Conservation (phyloP, 2,329 filamentous ascomycete genomes). For the Sclerotinia sclerotiorum region DNA sequence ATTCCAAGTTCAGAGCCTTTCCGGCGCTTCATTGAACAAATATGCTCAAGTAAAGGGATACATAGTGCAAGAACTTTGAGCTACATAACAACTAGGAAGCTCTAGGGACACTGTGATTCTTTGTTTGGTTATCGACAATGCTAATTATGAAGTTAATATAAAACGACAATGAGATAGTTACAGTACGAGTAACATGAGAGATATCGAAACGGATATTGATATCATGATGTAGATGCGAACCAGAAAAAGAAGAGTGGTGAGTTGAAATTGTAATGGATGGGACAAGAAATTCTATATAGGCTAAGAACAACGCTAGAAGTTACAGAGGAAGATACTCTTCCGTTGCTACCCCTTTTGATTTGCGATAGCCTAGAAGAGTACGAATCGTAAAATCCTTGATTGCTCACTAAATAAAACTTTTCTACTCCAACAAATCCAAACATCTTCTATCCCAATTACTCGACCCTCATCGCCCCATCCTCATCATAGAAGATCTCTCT, state of each 20-base stretch:
- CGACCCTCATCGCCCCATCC: conserved; percentile 57
- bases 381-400: not conserved
- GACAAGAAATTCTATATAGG: rapidly evolving
- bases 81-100: not conserved
- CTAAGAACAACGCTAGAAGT: not conserved
- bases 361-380: too few species aligned
- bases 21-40: not conserved
- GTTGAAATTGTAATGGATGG: too few species aligned
- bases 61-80: not conserved
- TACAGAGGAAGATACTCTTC: not conserved
- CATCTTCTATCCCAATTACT: not conserved
- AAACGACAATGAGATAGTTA: too few species aligned
- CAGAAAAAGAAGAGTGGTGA: too few species aligned
- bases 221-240: too few species aligned
- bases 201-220: too few species aligned
- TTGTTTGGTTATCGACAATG: not conserved
- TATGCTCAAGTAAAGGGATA: too few species aligned
- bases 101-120: rapidly evolving
- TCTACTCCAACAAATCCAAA: not conserved
- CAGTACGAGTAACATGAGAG: too few species aligned
- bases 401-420: not conserved
- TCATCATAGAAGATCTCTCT: conserved; percentile 71
- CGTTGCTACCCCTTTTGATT: not conserved
- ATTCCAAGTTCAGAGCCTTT: not conserved
- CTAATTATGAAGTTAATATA: not conserved